phyloP scores from a whole-genome alignment of 331 rosid genomes.

The Prunus yedoensis region DNA sequence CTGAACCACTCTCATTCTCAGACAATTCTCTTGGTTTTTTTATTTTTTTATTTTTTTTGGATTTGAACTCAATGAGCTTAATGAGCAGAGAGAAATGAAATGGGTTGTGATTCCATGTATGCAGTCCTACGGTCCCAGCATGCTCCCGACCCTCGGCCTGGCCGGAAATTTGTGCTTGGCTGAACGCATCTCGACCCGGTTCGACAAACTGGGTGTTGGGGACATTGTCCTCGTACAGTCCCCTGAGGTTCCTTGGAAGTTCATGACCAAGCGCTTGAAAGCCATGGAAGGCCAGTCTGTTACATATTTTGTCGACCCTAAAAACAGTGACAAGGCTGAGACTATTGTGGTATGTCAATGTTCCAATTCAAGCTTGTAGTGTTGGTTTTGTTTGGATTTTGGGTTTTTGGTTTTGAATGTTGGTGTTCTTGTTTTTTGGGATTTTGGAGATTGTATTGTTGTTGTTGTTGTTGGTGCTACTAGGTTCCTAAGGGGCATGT shows the following conservation, averaged over 20 bases:
- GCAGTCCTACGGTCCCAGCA: conserved; percentile 80
- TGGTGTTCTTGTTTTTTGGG: conserved; percentile 3
- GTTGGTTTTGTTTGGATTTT: not conserved
- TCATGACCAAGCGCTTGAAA: conserved; percentile 55
- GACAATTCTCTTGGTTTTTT: not conserved
- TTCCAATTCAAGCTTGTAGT: not conserved
- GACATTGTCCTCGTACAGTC: conserved; percentile 58
- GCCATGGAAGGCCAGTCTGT: conserved; percentile 74
- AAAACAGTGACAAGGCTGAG: conserved; percentile 34
- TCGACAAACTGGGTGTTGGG: conserved; percentile 43
- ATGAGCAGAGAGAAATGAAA: conserved; percentile 4
- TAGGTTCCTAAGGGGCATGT: conserved; percentile 80
- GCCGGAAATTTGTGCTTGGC: conserved; percentile 24
- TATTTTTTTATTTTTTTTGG: not conserved
- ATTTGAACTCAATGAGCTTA: not conserved
- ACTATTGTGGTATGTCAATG: conserved; percentile 54
- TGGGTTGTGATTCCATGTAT: conserved; percentile 19
- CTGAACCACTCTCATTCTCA: not conserved
- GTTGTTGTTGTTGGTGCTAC: not conserved
- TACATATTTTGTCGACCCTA: conserved; percentile 48
- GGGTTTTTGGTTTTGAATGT: conserved; percentile 4
- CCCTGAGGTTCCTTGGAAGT: conserved; percentile 45
- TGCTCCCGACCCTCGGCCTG: conserved; percentile 64
- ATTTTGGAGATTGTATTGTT: conserved; percentile 17
- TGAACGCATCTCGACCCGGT: conserved; percentile 55